phyloP scores from a whole-genome alignment of 116 monocot species.

The Papilionanthe hybrid region DNA sequence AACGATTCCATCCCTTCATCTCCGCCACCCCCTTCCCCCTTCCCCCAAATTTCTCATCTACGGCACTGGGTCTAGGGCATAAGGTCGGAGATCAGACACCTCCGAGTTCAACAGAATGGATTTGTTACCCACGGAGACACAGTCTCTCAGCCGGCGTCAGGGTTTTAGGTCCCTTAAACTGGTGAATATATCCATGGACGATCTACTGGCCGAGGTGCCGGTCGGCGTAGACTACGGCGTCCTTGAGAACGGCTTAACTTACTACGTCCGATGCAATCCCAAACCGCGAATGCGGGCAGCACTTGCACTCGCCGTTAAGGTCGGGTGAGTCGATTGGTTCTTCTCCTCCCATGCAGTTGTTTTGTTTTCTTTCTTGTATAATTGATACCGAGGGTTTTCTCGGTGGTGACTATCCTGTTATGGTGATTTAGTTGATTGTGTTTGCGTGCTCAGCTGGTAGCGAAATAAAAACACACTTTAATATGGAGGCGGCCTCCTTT shows the following conservation, averaged over 20 bases:
- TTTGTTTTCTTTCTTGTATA: background rate
- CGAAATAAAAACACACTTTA: too few species aligned
- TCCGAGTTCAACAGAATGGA: conserved; percentile 45
- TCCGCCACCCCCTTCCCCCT: too few species aligned
- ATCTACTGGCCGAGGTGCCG: conserved; percentile 59
- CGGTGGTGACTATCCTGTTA: background rate
- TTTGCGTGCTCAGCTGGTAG: background rate
- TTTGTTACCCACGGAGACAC: conserved; percentile 57
- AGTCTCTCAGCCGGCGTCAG: conserved; percentile 45
- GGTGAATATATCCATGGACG: conserved; percentile 69
- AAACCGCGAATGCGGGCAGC: conserved; percentile 99
- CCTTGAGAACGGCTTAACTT: conserved; percentile 87
- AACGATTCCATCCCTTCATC: too few species aligned
- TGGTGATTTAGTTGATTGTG: background rate
- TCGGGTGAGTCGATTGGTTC: conserved; percentile 63
- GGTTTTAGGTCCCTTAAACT: conserved; percentile 94
- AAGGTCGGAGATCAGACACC: background rate
- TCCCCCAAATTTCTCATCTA: too few species aligned
- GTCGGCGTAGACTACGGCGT: conserved; percentile 85
- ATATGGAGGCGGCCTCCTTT: too few species aligned
- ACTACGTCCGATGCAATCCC: conserved; percentile 89
- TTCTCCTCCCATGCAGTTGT: background rate
- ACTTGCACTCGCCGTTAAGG: conserved; percentile 96
- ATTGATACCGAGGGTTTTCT: background rate
- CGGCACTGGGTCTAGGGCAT: background rate